Percentiles rank a stretch among this genome's conserved stretches.
phyloP scores from a whole-genome alignment of 352 stramenopile genomes.

The Phytophthora europaea region DNA sequence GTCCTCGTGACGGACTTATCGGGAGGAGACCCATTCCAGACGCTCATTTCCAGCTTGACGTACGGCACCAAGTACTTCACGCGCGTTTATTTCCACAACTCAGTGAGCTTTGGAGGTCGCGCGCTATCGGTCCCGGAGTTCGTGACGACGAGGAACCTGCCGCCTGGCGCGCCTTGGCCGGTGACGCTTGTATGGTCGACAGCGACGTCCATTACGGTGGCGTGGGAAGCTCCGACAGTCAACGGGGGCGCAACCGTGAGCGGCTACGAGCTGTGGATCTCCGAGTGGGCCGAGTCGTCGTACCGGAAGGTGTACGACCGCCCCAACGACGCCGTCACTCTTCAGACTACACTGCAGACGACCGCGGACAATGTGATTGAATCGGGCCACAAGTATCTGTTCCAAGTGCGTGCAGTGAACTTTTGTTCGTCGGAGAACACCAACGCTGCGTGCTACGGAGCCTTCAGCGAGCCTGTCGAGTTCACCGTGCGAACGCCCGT shows the following conservation, averaged over 20 bases:
- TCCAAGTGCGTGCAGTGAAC: slow-evolving; percentile 96
- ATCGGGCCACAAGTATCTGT: slow-evolving; percentile 92
- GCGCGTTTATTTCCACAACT: slow-evolving; percentile 92
- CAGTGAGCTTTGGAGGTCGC: slow-evolving; percentile 84
- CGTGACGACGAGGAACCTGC: slow-evolving; percentile 88
- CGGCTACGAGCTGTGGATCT: slow-evolving; percentile 97
- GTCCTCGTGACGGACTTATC: slow-evolving; percentile 83
- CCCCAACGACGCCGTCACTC: slow-evolving; percentile 78
- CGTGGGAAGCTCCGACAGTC: slow-evolving; percentile 90
- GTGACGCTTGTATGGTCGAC: slow-evolving; percentile 93
- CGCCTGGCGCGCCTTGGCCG: slow-evolving; percentile 84
- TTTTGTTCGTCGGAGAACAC: slow-evolving; percentile 89
- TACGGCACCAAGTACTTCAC: slow-evolving; percentile 93
- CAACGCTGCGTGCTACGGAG: slow-evolving; percentile 86
- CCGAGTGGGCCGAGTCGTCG: slow-evolving; percentile 92
- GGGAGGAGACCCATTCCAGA: slow-evolving; percentile 74
- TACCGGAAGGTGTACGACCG: slow-evolving; percentile 96
- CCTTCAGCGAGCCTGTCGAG: slow-evolving; percentile 90
- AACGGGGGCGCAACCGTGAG: slow-evolving; percentile 94
- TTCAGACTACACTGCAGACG: slow-evolving; percentile 82
- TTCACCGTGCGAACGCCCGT: slow-evolving; percentile 92
- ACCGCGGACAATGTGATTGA: slow-evolving; percentile 91
- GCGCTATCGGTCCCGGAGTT: slow-evolving; percentile 78
- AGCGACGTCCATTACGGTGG: slow-evolving; percentile 91
- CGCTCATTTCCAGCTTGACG: slow-evolving; percentile 69